phyloP scores from a whole-genome alignment of 2,329 filamentous ascomycete genomes.

The Clonostachys sp. region DNA sequence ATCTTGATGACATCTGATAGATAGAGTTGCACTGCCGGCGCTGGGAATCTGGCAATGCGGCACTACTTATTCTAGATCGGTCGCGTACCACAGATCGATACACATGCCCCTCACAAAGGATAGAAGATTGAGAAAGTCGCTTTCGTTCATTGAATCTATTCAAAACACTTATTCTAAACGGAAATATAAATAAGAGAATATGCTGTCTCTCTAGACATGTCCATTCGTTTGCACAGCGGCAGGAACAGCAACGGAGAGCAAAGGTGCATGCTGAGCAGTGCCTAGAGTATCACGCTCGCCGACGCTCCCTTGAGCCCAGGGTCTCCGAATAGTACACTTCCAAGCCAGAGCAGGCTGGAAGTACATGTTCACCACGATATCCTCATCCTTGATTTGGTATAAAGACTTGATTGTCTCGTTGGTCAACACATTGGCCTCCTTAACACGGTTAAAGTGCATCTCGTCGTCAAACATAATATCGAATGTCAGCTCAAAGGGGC shows the following conservation, averaged over 20 bases:
- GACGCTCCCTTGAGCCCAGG: conserved; percentile 24
- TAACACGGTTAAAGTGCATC: conserved; percentile 26
- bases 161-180: too few species aligned
- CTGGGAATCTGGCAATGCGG: too few species aligned
- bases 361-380: conserved; percentile 23
- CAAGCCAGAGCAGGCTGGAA: conserved; percentile 38
- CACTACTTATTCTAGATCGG: too few species aligned
- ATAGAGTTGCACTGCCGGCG: too few species aligned
- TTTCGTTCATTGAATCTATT: too few species aligned
- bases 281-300: conserved; percentile 29
- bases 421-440: conserved; percentile 25
- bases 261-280: conserved; percentile 28
- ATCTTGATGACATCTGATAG: too few species aligned
- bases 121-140: too few species aligned
- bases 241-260: conserved; percentile 17
- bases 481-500: conserved; percentile 45
- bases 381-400: conserved; percentile 16
- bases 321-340: conserved; percentile 34
- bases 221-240: conserved; percentile 12
- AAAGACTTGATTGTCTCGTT: conserved; percentile 22
- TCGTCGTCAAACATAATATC: conserved; percentile 40
- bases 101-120: too few species aligned
- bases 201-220: too few species aligned
- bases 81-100: too few species aligned
- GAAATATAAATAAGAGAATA: too few species aligned